These are phyloP conservation scores for Penicillium ochrochloron DNA, from an alignment of 495 filamentous ascomycete genomes.

Conservation along the genomic window DNA sequence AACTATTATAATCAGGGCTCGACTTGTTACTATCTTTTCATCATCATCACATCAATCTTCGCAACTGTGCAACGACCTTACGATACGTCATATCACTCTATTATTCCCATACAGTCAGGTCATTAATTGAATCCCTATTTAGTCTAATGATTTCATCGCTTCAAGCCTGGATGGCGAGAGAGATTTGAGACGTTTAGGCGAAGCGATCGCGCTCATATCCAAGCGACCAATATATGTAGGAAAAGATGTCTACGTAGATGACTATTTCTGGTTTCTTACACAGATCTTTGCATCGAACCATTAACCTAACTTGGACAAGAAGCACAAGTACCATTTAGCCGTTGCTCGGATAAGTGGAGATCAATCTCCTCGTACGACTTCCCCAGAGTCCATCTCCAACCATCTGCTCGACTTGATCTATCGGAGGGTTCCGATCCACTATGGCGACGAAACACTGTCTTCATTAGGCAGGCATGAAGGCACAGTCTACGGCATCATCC, in stretches of 20 bases:
- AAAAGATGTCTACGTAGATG: neutral
- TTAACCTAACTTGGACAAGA: neutral
- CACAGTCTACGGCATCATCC: neutral
- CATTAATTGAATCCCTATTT: neutral
- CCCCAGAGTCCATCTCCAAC: neutral
- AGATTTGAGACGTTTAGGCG: neutral
- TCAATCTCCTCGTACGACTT: neutral
- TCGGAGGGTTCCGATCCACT: neutral
- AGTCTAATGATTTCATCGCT: neutral
- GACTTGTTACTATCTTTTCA: neutral
- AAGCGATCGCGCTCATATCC: neutral
- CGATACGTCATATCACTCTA: neutral
- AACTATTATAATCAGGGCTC: neutral
- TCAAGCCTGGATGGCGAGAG: neutral
- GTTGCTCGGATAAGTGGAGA: neutral
- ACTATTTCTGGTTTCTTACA: neutral
- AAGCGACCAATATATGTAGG: neutral
- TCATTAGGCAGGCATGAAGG: neutral
- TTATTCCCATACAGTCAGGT: neutral
- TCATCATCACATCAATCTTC: neutral
- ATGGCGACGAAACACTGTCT: neutral
- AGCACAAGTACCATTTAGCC: neutral
- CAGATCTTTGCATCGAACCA: neutral
- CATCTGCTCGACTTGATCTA: neutral
- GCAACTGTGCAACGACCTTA: neutral